phyloP scores from a whole-genome alignment of 768 basidiomycete species.

The Amanita pallidorosea region DNA sequence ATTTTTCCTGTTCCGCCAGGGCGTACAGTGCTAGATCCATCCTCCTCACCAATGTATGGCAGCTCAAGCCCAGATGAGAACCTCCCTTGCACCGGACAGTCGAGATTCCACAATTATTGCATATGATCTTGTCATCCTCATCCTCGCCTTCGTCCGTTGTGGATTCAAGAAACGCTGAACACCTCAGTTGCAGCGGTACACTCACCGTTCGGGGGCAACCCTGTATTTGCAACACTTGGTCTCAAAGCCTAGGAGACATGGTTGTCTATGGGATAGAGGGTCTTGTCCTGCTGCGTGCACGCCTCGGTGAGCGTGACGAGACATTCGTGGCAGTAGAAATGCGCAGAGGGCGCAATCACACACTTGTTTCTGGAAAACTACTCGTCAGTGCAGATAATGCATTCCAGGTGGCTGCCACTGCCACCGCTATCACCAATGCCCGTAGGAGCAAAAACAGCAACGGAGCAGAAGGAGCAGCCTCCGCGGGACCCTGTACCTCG shows the following conservation, averaged over 20 bases:
- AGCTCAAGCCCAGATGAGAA: conserved; percentile 24
- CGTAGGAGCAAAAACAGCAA: background rate
- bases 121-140: conserved; percentile 1
- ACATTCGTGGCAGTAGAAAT: conserved; percentile 13
- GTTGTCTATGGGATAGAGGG: conserved; percentile 13
- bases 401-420: conserved; percentile 4
- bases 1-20: too few relatives aligned
- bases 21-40: conserved; percentile 23
- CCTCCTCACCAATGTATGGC: conserved; percentile 8
- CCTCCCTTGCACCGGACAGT: conserved; percentile 30
- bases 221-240: conserved; percentile 14
- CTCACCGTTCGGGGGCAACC: conserved; percentile 9
- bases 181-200: conserved; percentile 10
- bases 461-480: background rate
- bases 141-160: background rate
- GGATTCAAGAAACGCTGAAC: conserved; percentile 7
- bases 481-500: too few relatives aligned
- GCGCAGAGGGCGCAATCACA: conserved; percentile 8
- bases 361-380: conserved; percentile 2
- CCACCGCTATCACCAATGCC: background rate
- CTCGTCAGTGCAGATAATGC: conserved; percentile 11
- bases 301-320: conserved; percentile 11
- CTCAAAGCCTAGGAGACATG: too few relatives aligned
- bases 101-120: background rate
- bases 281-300: conserved; percentile 11